A percentile compares a stretch with the other conserved stretches of the same genome.
phyloP scores from a whole-genome alignment of 2,329 filamentous ascomycete genomes.

The Diaporthe sp. region DNA sequence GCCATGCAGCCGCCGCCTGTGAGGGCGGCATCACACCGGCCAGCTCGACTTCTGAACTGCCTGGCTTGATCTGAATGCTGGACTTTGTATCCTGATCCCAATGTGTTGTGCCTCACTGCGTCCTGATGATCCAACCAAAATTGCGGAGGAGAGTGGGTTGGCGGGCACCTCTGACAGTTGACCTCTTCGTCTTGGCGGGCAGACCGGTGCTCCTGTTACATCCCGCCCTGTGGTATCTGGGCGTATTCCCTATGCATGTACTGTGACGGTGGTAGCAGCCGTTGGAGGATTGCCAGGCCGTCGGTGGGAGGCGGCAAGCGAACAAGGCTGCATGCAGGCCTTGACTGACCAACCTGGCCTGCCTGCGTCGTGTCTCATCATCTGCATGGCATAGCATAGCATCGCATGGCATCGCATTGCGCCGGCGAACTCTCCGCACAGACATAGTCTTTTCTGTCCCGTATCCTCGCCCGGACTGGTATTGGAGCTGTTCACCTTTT shows the following conservation, averaged over 20 bases:
- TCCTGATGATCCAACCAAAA: neutral
- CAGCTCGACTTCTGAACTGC: neutral
- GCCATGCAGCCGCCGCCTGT: neutral
- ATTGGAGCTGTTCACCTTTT: neutral
- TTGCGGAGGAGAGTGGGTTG: neutral
- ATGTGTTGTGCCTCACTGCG: neutral
- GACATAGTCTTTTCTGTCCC: neutral
- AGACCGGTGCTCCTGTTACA: neutral
- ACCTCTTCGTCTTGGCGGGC: neutral
- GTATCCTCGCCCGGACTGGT: neutral
- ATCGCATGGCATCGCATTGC: neutral
- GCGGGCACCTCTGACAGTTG: neutral
- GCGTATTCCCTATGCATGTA: neutral
- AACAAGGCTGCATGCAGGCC: neutral
- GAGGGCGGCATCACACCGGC: neutral
- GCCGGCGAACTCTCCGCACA: neutral
- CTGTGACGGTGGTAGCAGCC: slow-evolving; percentile 11
- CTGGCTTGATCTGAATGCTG: neutral
- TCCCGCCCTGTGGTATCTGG: neutral
- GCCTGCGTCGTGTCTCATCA: slow-evolving; percentile 1
- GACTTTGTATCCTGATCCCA: neutral
- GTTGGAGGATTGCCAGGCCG: neutral
- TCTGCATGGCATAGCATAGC: neutral
- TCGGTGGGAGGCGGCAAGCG: neutral
- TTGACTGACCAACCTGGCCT: neutral